These are phyloP conservation scores for Dioscorea cayenensis DNA, from an alignment of 116 monocot genomes.

Conservation along the genomic window DNA sequence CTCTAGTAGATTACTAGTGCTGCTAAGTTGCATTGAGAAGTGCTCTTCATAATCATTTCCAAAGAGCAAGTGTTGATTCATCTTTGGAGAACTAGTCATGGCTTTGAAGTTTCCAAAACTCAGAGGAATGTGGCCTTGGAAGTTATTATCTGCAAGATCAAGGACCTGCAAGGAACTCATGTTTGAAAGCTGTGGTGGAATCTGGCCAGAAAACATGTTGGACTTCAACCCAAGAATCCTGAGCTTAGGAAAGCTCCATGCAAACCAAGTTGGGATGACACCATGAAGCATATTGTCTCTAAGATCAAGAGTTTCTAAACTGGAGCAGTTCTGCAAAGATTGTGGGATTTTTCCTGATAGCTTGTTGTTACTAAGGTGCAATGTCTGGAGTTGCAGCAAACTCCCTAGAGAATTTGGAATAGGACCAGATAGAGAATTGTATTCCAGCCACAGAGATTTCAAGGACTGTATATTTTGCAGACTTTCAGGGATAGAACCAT, in stretches of 20 bases:
- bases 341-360: background rate
- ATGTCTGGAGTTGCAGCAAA: background rate
- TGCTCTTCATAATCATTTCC: conserved; percentile 59
- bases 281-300: conserved; percentile 1
- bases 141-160: conserved; percentile 79
- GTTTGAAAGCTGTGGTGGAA: conserved; percentile 50
- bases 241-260: conserved; percentile 44
- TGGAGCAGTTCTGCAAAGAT: background rate
- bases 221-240: conserved; percentile 66
- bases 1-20: conserved; percentile 32
- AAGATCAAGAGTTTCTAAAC: background rate
- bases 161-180: conserved; percentile 47
- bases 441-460: background rate
- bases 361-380: background rate
- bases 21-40: conserved; percentile 56
- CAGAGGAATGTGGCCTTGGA: conserved; percentile 54
- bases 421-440: conserved; percentile 1
- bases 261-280: conserved; percentile 49
- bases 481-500: background rate
- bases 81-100: conserved; percentile 53
- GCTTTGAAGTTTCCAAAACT: conserved; percentile 45
- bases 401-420: background rate
- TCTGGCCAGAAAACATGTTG: conserved; percentile 79
- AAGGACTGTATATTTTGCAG: background rate
- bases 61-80: conserved; percentile 67